Conservation (phyloP, 2,329 filamentous ascomycete genomes). For the Chalara sp. region DNA sequence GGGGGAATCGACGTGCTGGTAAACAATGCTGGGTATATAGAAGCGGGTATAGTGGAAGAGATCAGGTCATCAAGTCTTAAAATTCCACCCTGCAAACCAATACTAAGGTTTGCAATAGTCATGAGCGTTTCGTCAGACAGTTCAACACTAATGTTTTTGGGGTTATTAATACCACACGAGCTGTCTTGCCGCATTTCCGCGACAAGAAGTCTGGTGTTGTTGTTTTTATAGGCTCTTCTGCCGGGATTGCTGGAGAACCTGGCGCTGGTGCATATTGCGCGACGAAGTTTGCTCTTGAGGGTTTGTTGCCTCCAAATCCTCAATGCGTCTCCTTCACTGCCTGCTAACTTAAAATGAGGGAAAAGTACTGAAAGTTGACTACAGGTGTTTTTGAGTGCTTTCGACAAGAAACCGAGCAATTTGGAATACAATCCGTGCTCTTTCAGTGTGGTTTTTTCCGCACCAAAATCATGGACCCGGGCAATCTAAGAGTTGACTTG, state of each 20-base stretch:
- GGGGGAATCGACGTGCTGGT: conserved; percentile 29
- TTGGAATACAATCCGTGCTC: conserved; percentile 7
- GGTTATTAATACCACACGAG: conserved; percentile 27
- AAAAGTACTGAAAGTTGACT: too few species aligned
- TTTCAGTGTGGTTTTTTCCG: conserved; percentile 44
- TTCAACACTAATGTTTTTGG: background rate
- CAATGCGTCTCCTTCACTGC: too few species aligned
- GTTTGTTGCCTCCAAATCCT: background rate
- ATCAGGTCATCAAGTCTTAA: conserved; percentile 11
- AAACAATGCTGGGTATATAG: conserved; percentile 28
- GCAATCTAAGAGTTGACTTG: conserved; percentile 13
- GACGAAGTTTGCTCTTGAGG: conserved; percentile 11
- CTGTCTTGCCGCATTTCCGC: conserved; percentile 41
- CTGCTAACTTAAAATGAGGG: too few species aligned
- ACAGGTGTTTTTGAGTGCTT: background rate
- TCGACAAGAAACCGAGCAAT: background rate
- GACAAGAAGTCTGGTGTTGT: conserved; percentile 30
- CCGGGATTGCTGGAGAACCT: conserved; percentile 4
- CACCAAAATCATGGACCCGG: conserved; percentile 33
- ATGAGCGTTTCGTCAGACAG: background rate
- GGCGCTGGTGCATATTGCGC: conserved; percentile 6
- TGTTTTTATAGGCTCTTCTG: conserved; percentile 12
- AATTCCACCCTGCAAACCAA: too few species aligned
- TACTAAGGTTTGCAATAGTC: background rate
- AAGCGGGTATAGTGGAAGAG: conserved; percentile 22